These are phyloP conservation scores for Aspergillus luchuensis DNA, from an alignment of 2,329 filamentous ascomycete species.

Conservation along the genomic window DNA sequence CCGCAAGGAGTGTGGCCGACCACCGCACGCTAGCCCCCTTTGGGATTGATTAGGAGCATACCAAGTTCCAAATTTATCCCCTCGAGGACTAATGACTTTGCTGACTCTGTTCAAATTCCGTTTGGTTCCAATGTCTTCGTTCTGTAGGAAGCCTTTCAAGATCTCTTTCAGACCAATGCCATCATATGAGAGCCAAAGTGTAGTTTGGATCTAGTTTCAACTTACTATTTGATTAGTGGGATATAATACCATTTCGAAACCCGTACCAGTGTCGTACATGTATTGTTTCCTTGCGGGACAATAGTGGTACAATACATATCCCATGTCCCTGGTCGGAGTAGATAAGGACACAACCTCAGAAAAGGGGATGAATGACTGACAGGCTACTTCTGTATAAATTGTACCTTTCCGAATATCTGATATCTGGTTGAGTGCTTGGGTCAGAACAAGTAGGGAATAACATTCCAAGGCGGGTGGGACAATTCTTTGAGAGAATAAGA, in stretches of 20 bases:
- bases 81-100: slow-evolving; percentile 12
- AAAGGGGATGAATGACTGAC: background rate
- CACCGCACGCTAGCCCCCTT: background rate
- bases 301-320: slow-evolving; percentile 1
- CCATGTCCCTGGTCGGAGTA: background rate
- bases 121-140: slow-evolving; percentile 1
- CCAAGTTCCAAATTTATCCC: slow-evolving; percentile 10
- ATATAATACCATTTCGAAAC: background rate
- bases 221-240: background rate
- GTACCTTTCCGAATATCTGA: background rate
- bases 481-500: background rate
- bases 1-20: slow-evolving; percentile 7
- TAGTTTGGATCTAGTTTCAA: background rate
- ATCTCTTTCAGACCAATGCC: background rate
- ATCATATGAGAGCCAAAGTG: background rate
- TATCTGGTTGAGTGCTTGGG: background rate
- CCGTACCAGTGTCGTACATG: background rate
- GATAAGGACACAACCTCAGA: background rate
- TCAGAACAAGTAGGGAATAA: background rate
- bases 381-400: no score
- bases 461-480: slow-evolving; percentile 16
- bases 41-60: background rate
- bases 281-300: background rate
- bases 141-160: slow-evolving; percentile 12
- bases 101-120: slow-evolving; percentile 5